Conservation (phyloP, 345 rosid species). For the Lumnitzera littorea region DNA sequence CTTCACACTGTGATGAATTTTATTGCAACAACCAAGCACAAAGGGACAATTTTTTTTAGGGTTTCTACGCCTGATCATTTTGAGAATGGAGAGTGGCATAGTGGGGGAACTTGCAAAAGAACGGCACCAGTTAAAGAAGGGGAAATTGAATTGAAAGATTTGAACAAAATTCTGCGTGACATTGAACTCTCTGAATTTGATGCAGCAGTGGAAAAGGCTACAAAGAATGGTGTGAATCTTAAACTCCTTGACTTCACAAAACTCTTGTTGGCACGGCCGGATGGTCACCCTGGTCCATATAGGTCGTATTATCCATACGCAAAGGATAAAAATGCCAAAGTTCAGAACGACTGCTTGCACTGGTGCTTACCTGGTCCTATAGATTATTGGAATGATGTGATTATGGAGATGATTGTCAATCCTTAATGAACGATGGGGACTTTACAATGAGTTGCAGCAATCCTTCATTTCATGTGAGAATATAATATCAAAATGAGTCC, state of each 20-base stretch:
- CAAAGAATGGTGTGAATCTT: conserved; percentile 35
- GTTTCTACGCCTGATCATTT: conserved; percentile 92
- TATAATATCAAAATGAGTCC: no score
- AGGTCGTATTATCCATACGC: conserved; percentile 63
- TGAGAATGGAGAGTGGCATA: conserved; percentile 89
- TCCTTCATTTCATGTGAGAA: not conserved
- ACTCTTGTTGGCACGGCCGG: conserved; percentile 60
- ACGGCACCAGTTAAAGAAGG: conserved; percentile 60
- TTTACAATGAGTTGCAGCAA: not conserved
- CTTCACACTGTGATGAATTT: conserved; percentile 55
- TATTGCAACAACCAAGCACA: conserved; percentile 39
- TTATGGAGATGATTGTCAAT: conserved; percentile 63
- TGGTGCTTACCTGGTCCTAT: conserved; percentile 99
- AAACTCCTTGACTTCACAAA: conserved; percentile 71
- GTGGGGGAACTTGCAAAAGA: conserved; percentile 62
- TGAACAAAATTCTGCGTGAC: conserved; percentile 49
- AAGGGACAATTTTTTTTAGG: conserved; percentile 59
- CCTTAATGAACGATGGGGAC: conserved; percentile 2
- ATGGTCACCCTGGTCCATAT: conserved; percentile 94
- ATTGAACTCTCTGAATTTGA: conserved; percentile 56
- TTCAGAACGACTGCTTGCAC: conserved; percentile 89
- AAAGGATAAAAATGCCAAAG: conserved; percentile 47
- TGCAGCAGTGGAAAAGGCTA: conserved; percentile 39
- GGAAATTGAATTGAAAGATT: conserved; percentile 47
- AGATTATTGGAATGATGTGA: conserved; percentile 78